A percentile compares a stretch with the other conserved stretches of the same genome.
These are phyloP conservation scores for Acanthamoeba rhysodes DNA, from an alignment of 208 protist genomes.

Conservation along the genomic window DNA sequence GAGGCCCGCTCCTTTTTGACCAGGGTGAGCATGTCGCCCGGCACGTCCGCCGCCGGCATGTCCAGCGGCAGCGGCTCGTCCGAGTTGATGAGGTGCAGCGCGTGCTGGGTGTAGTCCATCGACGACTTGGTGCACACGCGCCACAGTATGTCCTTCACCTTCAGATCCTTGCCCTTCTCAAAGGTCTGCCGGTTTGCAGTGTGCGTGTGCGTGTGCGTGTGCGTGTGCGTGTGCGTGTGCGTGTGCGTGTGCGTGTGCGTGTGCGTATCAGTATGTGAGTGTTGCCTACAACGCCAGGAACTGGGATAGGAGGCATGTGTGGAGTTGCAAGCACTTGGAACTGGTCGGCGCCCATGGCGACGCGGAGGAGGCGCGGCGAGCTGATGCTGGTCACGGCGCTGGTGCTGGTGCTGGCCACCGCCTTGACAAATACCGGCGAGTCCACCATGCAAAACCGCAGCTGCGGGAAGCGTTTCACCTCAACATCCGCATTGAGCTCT, in stretches of 20 bases:
- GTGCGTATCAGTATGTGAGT: no score
- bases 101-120: slow-evolving; percentile 48
- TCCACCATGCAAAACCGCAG: slow-evolving; percentile 33
- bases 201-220: neutral
- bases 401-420: neutral
- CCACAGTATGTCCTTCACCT: slow-evolving; percentile 47
- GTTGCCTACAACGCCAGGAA: neutral
- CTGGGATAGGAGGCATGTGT: neutral
- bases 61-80: slow-evolving; percentile 29
- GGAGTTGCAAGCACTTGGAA: neutral
- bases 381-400: neutral
- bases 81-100: neutral
- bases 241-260: no score
- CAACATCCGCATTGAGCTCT: neutral
- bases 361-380: neutral
- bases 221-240: no score
- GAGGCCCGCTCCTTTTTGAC: neutral
- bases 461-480: slow-evolving; percentile 24
- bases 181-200: no score
- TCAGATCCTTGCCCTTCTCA: neutral
- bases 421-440: neutral
- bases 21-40: neutral
- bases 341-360: slow-evolving; percentile 4
- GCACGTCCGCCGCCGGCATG: neutral
- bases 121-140: slow-evolving; percentile 7